Evolutionary conservation across 2,329 filamentous ascomycete genomes (phyloP), one percentile per base, ranked within the genome.

Genomic region (Fusarium illudens): DNA sequence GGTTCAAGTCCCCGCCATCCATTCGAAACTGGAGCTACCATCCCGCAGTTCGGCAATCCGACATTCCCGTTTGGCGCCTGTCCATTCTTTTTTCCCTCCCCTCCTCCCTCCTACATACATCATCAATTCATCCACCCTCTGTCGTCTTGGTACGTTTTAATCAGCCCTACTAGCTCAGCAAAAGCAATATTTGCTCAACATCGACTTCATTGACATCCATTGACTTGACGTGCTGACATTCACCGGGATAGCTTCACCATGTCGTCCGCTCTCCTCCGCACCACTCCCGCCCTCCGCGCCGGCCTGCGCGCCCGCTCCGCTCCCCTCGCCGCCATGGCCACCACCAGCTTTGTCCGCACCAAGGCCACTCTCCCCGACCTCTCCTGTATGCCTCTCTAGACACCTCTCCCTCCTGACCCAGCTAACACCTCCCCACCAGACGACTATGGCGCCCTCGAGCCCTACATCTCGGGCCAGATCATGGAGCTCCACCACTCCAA

Each of bases 401-500:
- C 6, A 25, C 22, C 15, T 15, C 25, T 29, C 7, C 33, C 32
- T 34, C 32, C 4, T 13, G 17, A 19, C 1, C 15, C 12, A 52
- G 13, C 51, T 63, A 13, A 57, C 27, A 37, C n/a, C n/a, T n/a
- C n/a, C n/a, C n/a, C n/a, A n/a, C n/a, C 3, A 97, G 95, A 98
- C 79, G 96, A 97, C 86, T 99, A 97, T 81, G 93, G 91, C 78
- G 96, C 94, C 54, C 93, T 99, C 75, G 96, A 99, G 84, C 88
- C 88, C 52, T 77, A 85, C 76, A 89, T 97, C 83, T 94, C 91
- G 50, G 91, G 92, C 79, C 89, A 96, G 83, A 97, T 97, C 84
- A 97, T 97, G 94, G 92, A 97, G 84, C 88, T 97, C 46, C 94
- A 97, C 86, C 92, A 97, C 88, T 90, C 88, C 83, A 95, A 94